These are phyloP conservation scores for Yamadazyma nakazawae DNA, from an alignment of 805 yeast species.

Conservation along the genomic window DNA sequence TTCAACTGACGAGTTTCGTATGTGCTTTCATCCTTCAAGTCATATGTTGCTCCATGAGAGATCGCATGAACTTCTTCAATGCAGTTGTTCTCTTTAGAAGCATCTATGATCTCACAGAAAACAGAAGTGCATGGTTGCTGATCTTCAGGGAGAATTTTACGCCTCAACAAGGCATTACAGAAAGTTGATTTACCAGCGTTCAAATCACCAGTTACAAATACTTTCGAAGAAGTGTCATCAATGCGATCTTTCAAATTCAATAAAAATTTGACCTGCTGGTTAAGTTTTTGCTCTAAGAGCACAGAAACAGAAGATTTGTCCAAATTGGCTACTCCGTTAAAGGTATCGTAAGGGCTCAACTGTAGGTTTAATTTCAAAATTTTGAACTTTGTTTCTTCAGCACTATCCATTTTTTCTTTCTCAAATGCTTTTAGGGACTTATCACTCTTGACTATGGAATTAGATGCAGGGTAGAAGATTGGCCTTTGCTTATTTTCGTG, in stretches of 20 bases:
- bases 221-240: constrained; percentile 89
- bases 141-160: constrained; percentile 85
- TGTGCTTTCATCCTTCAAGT: constrained; percentile 58
- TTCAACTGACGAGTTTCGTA: constrained; percentile 53
- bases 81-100: constrained; percentile 61
- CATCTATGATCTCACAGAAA: constrained; percentile 91
- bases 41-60: constrained; percentile 51
- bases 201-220: constrained; percentile 93
- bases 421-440: constrained; percentile 9
- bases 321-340: constrained; percentile 48
- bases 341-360: constrained; percentile 32
- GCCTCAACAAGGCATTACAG: constrained; percentile 82
- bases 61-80: constrained; percentile 94
- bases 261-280: constrained; percentile 65
- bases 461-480: constrained; percentile 55
- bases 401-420: constrained; percentile 3
- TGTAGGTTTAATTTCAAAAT: constrained; percentile 63
- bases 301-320: constrained; percentile 69
- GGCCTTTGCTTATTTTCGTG: constrained; percentile 59
- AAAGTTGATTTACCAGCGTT: constrained; percentile 96
- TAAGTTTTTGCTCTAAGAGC: constrained; percentile 64
- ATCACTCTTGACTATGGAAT: constrained; percentile 6
- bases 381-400: constrained; percentile 41
- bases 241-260: constrained; percentile 73
- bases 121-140: constrained; percentile 98